These are phyloP conservation scores for Quercus bicolor DNA, from an alignment of 306 rosid species.

Conservation along the genomic window DNA sequence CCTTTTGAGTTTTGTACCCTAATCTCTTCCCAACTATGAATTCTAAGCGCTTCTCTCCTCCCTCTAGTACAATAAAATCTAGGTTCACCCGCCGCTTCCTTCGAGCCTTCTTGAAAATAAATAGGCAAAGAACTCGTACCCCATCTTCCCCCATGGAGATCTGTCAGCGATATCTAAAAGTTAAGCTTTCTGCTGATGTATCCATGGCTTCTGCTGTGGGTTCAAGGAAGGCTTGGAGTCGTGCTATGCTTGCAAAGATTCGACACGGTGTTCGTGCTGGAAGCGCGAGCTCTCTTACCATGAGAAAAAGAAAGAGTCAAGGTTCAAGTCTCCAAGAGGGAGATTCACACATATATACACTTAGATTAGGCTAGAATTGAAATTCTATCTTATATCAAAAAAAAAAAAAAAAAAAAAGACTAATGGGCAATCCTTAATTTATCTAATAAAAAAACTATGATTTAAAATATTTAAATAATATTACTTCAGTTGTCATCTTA, in stretches of 20 bases:
- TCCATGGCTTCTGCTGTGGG: slow-evolving; percentile 40
- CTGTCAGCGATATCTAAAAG: background rate
- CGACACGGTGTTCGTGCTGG: background rate
- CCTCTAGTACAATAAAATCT: slow-evolving; percentile 21
- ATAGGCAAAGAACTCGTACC: background rate
- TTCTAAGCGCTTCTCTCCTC: background rate
- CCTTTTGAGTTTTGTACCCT: background rate
- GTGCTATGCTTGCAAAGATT: slow-evolving; percentile 27
- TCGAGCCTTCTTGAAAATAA: slow-evolving; percentile 19
- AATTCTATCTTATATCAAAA: no score
- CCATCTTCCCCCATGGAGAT: slow-evolving; percentile 22
- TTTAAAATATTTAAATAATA: no score
- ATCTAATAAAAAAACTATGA: no score
- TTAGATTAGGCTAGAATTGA: no score
- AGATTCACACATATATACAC: no score
- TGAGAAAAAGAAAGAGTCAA: background rate
- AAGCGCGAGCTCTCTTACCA: no score
- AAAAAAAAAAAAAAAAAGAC: no score
- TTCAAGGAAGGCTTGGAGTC: slow-evolving; percentile 29
- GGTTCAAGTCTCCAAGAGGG: no score
- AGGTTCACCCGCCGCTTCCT: slow-evolving; percentile 23
- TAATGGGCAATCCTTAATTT: no score
- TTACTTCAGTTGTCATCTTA: no score
- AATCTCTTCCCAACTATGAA: slow-evolving; percentile 1
- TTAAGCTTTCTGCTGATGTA: slow-evolving; percentile 28